phyloP scores from a whole-genome alignment of 495 filamentous ascomycete species.

The Gamarada debralockiae region DNA sequence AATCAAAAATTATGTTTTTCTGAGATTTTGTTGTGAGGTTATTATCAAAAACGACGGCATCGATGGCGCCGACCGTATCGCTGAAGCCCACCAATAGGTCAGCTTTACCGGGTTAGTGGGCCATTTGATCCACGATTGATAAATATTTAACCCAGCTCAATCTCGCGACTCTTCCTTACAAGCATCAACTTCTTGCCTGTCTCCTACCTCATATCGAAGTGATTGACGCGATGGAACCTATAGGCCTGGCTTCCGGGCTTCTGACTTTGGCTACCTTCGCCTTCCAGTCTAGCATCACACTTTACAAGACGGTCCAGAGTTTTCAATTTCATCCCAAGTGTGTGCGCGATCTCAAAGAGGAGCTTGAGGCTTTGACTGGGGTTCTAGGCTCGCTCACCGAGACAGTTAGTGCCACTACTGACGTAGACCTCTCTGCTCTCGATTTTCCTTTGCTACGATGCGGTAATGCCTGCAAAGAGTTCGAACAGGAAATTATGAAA shows the following conservation, averaged over 20 bases:
- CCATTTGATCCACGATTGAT: no score
- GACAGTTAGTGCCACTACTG: slow-evolving; percentile 17
- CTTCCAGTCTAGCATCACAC: slow-evolving; percentile 37
- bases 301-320: slow-evolving; percentile 38
- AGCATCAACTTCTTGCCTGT: slow-evolving; percentile 13
- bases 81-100: no score
- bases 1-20: no score
- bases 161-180: no score
- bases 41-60: no score
- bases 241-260: slow-evolving; percentile 20
- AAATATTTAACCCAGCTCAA: not conserved
- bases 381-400: slow-evolving; percentile 34
- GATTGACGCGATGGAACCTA: slow-evolving; percentile 22
- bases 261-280: slow-evolving; percentile 30
- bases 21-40: no score
- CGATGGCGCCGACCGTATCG: no score
- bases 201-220: slow-evolving; percentile 7
- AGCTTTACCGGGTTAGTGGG: no score
- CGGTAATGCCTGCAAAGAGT: slow-evolving; percentile 31
- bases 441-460: slow-evolving; percentile 29
- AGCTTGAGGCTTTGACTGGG: slow-evolving; percentile 36
- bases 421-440: slow-evolving; percentile 23
- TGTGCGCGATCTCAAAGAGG: slow-evolving; percentile 37
- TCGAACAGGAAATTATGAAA: slow-evolving; percentile 25
- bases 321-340: slow-evolving; percentile 35